Evolutionary conservation across 306 rosid species (phyloP).

Genomic region (Cicer judaicum): DNA sequence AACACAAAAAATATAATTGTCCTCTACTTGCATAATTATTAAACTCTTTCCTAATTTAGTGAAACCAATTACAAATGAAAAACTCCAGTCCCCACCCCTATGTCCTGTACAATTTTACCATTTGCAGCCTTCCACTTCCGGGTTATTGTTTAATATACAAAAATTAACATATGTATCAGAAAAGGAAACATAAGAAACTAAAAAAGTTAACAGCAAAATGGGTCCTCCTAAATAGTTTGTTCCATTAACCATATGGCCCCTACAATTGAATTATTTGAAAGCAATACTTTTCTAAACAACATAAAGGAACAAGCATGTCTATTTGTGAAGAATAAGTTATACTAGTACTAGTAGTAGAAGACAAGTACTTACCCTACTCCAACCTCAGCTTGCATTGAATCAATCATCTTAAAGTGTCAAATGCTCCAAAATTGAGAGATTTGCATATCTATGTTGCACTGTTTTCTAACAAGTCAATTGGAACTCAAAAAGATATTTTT

Average conservation of each 20-base stretch:
- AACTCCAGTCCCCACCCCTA: neutral
- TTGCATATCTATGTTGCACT: neutral
- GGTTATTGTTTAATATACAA: neutral
- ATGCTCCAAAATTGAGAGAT: neutral
- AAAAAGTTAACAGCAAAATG: conserved; percentile 14
- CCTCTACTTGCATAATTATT: neutral
- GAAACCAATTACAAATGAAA: conserved; percentile 23
- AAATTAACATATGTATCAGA: neutral
- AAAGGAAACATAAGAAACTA: neutral
- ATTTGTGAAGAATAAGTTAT: neutral
- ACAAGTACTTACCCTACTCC: conserved; percentile 12
- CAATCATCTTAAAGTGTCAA: neutral
- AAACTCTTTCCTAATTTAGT: neutral
- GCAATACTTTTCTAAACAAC: conserved; percentile 30
- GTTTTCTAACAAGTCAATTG: conserved; percentile 25
- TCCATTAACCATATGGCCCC: conserved; percentile 27
- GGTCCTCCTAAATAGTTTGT: conserved; percentile 13
- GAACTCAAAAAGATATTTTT: neutral
- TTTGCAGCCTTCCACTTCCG: conserved; percentile 14
- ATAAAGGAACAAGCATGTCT: conserved; percentile 29
- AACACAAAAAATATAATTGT: neutral
- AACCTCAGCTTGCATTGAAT: neutral
- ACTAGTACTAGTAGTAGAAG: neutral
- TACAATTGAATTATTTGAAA: conserved; percentile 38
- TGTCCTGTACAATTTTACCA: neutral